phyloP scores from a whole-genome alignment of 164 flowering plant genomes.

The Macadamia tetraphylla region DNA sequence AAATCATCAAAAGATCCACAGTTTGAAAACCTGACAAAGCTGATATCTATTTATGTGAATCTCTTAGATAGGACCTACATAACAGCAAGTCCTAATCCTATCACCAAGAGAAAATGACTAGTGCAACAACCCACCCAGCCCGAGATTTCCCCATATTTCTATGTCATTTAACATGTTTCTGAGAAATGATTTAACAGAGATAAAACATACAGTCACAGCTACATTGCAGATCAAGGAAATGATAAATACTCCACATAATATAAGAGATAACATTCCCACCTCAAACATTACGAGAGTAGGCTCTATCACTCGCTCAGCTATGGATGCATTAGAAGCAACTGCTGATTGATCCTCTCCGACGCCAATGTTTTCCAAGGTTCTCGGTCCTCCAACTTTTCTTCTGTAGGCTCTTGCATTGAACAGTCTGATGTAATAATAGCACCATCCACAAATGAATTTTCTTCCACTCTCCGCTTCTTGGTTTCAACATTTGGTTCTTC shows the following conservation, averaged over 20 bases:
- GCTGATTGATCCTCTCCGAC: slow-evolving; percentile 42
- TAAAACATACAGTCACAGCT: too few species aligned
- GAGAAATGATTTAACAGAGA: too few species aligned
- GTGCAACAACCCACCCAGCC: too few species aligned
- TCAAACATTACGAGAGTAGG: slow-evolving; percentile 96
- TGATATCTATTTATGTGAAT: too few species aligned
- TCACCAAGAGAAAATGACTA: too few species aligned
- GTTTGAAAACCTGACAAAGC: too few species aligned
- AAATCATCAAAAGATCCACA: too few species aligned
- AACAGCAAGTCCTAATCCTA: too few species aligned
- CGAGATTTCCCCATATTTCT: too few species aligned
- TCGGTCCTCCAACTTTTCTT: slow-evolving; percentile 39
- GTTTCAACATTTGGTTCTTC: slow-evolving; percentile 41
- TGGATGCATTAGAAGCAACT: slow-evolving; percentile 61
- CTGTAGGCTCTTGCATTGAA: slow-evolving; percentile 36
- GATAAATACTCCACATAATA: neutral
- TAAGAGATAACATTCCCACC: slow-evolving; percentile 33
- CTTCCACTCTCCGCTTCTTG: slow-evolving; percentile 57
- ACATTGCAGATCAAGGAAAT: too few species aligned
- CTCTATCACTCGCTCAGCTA: slow-evolving; percentile 83
- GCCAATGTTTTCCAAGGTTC: slow-evolving; percentile 26
- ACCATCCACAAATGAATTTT: slow-evolving; percentile 49
- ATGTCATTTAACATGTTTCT: too few species aligned
- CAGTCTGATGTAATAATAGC: slow-evolving; percentile 27
- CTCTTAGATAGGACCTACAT: too few species aligned